Evolutionary conservation across 176 grass and related monocot species (phyloP).

Genomic region (Musa troglodytarum): DNA sequence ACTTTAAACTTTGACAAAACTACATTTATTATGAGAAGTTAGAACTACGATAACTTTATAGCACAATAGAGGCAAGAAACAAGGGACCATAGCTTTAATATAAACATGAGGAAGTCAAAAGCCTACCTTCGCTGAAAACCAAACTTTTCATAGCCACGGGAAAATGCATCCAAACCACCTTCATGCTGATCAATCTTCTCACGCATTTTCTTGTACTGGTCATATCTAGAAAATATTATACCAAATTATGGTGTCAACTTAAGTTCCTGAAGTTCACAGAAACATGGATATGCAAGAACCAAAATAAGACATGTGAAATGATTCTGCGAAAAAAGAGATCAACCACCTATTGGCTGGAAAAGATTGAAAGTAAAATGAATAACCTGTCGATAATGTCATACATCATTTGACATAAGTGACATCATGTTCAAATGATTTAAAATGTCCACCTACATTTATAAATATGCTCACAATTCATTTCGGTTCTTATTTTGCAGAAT

Average conservation of each 20-base stretch:
- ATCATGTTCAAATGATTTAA: background rate
- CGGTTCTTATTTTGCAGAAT: background rate
- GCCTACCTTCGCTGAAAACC: constrained; percentile 73
- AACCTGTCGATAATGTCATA: background rate
- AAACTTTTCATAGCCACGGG: constrained; percentile 77
- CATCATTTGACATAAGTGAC: background rate
- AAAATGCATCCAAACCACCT: constrained; percentile 83
- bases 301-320: background rate
- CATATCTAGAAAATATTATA: constrained; percentile 37
- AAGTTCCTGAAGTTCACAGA: too few species aligned
- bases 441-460: background rate
- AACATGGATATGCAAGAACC: too few species aligned
- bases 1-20: background rate
- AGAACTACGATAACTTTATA: background rate
- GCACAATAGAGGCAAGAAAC: background rate
- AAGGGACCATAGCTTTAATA: background rate
- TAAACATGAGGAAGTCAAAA: background rate
- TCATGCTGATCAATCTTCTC: constrained; percentile 63
- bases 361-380: background rate
- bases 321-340: background rate
- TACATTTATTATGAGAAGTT: background rate
- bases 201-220: constrained; percentile 63
- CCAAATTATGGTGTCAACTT: too few species aligned
- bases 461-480: background rate
- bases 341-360: background rate